These are phyloP conservation scores for Colletotrichum shisoi DNA, from an alignment of 2,329 filamentous ascomycete genomes.

Conservation along the genomic window DNA sequence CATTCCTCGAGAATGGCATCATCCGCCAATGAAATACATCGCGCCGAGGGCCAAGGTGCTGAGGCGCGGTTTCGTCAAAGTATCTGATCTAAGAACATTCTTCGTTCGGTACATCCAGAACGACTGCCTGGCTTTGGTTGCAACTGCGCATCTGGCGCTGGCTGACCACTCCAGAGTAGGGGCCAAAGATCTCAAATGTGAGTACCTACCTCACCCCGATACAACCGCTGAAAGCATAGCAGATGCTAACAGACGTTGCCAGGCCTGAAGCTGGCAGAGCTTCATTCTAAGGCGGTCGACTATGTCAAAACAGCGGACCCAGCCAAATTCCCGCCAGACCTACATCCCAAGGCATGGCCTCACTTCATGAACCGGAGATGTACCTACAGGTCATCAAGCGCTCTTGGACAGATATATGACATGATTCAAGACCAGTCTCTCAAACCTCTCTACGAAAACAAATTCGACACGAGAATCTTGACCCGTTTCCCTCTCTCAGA, in stretches of 20 bases:
- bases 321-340: constrained; percentile 69
- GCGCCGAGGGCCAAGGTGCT: constrained; percentile 64
- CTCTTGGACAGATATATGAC: constrained; percentile 86
- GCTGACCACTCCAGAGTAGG: constrained; percentile 71
- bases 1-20: constrained; percentile 74
- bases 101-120: constrained; percentile 95
- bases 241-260: constrained; percentile 10
- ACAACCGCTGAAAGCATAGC: neutral
- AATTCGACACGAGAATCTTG: constrained; percentile 81
- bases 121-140: constrained; percentile 80
- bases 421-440: constrained; percentile 74
- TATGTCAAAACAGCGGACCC: constrained; percentile 89
- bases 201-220: constrained; percentile 44
- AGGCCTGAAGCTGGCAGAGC: constrained; percentile 73
- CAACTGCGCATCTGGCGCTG: constrained; percentile 79
- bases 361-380: constrained; percentile 79
- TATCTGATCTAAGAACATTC: constrained; percentile 79
- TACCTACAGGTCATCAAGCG: constrained; percentile 70
- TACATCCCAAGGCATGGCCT: constrained; percentile 73
- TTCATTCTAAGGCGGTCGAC: constrained; percentile 93
- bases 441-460: constrained; percentile 71
- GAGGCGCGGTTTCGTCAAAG: constrained; percentile 66
- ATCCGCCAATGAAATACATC: constrained; percentile 78
- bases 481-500: constrained; percentile 63
- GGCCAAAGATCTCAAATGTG: constrained; percentile 73